phyloP scores from a whole-genome alignment of 2,329 filamentous ascomycete genomes.

The Diplodia seriata region DNA sequence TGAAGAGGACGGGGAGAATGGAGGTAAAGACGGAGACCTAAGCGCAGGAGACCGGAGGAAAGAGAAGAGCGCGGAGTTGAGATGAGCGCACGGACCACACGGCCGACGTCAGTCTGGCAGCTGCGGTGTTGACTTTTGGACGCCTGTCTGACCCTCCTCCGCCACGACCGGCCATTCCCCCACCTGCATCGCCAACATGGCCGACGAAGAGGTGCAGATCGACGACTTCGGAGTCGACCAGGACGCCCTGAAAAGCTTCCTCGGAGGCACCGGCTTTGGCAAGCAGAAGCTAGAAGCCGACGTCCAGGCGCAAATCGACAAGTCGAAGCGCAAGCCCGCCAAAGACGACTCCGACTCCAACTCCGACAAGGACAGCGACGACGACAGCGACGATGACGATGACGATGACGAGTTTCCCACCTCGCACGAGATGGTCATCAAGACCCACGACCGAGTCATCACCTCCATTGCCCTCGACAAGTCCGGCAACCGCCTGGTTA shows the following conservation, averaged over 20 bases:
- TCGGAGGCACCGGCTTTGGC: slow-evolving; percentile 79
- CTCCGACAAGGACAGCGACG: slow-evolving; percentile 44
- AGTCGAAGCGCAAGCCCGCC: slow-evolving; percentile 67
- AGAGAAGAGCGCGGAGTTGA: not conserved
- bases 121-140: slow-evolving; percentile 14
- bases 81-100: not conserved
- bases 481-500: slow-evolving; percentile 81
- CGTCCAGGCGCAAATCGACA: slow-evolving; percentile 80
- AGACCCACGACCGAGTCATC: slow-evolving; percentile 87
- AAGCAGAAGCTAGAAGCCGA: slow-evolving; percentile 78
- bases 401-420: slow-evolving; percentile 88
- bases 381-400: slow-evolving; percentile 62
- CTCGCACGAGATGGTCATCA: slow-evolving; percentile 90
- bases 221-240: slow-evolving; percentile 50
- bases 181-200: slow-evolving; percentile 5
- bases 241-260: slow-evolving; percentile 75
- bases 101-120: slow-evolving; percentile 14
- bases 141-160: not conserved
- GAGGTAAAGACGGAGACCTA: not conserved
- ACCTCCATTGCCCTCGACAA: slow-evolving; percentile 86
- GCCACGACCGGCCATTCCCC: not conserved
- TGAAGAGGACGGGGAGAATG: not conserved
- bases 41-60: not conserved
- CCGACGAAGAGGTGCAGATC: slow-evolving; percentile 26
- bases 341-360: slow-evolving; percentile 39